These are phyloP conservation scores for Fusarium illudens DNA, from an alignment of 2,329 filamentous ascomycete species.

Conservation along the genomic window DNA sequence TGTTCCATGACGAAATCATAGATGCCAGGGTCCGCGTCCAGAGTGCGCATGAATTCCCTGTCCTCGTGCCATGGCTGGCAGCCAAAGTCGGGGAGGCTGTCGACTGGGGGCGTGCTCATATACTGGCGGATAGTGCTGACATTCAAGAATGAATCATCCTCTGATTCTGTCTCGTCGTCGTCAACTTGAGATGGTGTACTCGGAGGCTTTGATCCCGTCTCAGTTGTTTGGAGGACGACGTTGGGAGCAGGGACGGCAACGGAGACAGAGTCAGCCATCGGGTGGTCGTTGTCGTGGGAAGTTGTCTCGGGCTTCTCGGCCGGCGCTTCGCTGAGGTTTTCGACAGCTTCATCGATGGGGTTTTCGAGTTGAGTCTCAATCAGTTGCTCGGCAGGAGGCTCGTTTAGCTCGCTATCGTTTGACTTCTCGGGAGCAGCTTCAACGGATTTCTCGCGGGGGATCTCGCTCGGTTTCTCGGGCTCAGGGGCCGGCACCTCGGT, in stretches of 20 bases:
- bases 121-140: conserved; percentile 59
- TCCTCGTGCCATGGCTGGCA: conserved; percentile 60
- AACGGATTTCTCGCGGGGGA: neutral
- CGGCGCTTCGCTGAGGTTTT: neutral
- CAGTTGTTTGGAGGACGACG: conserved; percentile 41
- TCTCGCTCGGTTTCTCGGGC: conserved; percentile 3
- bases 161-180: conserved; percentile 63
- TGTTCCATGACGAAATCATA: conserved; percentile 57
- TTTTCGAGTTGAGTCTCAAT: neutral
- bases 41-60: conserved; percentile 53
- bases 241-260: conserved; percentile 14
- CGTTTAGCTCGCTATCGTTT: neutral
- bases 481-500: conserved; percentile 5
- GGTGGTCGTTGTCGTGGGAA: neutral
- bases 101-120: conserved; percentile 63
- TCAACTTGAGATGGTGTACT: conserved; percentile 61
- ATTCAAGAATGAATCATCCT: conserved; percentile 61
- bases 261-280: neutral
- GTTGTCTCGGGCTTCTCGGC: neutral
- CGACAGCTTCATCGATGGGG: neutral
- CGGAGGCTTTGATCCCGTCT: conserved; percentile 47
- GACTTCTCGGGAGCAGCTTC: neutral
- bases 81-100: conserved; percentile 60
- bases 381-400: neutral
- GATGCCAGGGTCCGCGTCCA: conserved; percentile 52